Evolutionary conservation across 306 rosid genomes (phyloP).

Genomic region (Quillaja saponaria): DNA sequence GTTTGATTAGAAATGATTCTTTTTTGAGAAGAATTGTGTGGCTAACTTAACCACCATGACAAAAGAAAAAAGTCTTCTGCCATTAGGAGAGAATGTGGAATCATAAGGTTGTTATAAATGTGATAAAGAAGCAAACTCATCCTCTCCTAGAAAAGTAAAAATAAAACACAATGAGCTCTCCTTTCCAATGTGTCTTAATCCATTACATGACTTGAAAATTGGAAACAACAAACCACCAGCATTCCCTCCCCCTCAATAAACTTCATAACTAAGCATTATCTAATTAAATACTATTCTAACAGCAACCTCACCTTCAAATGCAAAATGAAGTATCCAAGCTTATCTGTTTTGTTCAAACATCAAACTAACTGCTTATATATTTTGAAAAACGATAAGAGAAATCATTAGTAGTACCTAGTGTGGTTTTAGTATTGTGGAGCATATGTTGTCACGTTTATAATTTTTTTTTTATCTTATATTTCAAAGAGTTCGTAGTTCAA

Average conservation of each 20-base stretch:
- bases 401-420: background rate
- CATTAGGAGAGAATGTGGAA: conserved; percentile 22
- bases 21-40: conserved; percentile 32
- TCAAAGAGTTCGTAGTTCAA: too few relatives aligned
- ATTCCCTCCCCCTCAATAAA: conserved; percentile 19
- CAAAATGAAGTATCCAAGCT: conserved; percentile 1
- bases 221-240: conserved; percentile 36
- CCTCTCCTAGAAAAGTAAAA: conserved; percentile 11
- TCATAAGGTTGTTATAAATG: conserved; percentile 78
- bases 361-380: background rate
- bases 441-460: too few relatives aligned
- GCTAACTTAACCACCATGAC: conserved; percentile 29
- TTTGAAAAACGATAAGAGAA: background rate
- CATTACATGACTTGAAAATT: conserved; percentile 30
- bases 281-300: conserved; percentile 58
- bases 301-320: conserved; percentile 42
- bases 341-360: background rate
- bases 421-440: background rate
- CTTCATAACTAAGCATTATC: conserved; percentile 54
- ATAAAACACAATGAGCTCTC: conserved; percentile 36
- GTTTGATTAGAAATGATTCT: conserved; percentile 22
- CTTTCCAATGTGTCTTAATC: conserved; percentile 51
- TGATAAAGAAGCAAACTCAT: conserved; percentile 73
- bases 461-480: too few relatives aligned
- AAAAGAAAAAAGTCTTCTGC: background rate